A percentile compares a stretch with the other conserved stretches of the same genome.
phyloP scores from a whole-genome alignment of 2,329 filamentous ascomycete species.

The Fusarium sororula region DNA sequence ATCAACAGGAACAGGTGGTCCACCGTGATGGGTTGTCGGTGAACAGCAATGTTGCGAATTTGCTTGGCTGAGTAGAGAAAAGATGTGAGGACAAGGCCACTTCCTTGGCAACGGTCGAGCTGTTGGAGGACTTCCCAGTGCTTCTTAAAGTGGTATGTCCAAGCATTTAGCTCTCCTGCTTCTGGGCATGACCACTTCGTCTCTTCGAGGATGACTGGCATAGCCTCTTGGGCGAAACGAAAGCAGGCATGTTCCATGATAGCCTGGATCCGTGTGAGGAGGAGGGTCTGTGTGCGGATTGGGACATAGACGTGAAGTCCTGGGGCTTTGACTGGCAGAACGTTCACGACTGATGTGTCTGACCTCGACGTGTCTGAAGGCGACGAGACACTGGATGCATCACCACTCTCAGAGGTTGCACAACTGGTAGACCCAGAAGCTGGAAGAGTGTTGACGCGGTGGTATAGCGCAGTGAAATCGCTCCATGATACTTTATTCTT shows the following conservation, averaged over 20 bases:
- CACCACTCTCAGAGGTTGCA: background rate
- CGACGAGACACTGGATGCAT: background rate
- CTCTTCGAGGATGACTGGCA: background rate
- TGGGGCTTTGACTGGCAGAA: background rate
- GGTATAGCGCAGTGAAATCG: background rate
- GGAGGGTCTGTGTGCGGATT: background rate
- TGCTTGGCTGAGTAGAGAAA: background rate
- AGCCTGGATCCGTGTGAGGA: background rate
- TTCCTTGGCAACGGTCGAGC: background rate
- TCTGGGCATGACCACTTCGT: background rate
- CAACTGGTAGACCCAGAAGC: background rate
- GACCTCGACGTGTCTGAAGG: background rate
- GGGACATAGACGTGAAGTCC: background rate
- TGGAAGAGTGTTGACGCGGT: background rate
- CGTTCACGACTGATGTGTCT: background rate
- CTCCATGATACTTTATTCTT: background rate
- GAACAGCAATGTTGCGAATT: constrained; percentile 17
- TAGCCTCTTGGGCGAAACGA: background rate
- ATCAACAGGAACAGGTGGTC: background rate
- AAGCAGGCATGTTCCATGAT: constrained; percentile 9
- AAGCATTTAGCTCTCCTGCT: constrained; percentile 8
- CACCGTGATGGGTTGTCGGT: background rate
- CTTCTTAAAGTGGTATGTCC: background rate
- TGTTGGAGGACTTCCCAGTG: background rate
- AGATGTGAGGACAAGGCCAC: background rate